These are phyloP conservation scores for Metschnikowia reukaufii DNA, from an alignment of 805 yeast species.

Conservation along the genomic window DNA sequence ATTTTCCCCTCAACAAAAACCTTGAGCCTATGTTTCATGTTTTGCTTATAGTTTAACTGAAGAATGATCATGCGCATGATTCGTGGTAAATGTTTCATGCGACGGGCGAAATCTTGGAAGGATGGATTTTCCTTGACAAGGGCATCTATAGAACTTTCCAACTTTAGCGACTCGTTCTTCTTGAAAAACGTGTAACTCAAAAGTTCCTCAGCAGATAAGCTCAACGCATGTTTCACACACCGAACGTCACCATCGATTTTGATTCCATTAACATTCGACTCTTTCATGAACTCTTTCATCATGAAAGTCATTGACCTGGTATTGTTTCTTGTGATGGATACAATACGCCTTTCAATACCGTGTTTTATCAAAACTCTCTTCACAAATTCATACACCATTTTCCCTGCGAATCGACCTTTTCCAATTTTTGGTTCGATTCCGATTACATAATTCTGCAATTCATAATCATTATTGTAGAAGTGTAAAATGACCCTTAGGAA, in stretches of 20 bases:
- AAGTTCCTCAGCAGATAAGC: neutral
- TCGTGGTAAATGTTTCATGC: conserved; percentile 1
- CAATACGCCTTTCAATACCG: conserved; percentile 6
- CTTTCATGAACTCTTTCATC: neutral
- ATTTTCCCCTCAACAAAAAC: neutral
- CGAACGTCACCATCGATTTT: conserved; percentile 3
- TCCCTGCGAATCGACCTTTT: neutral
- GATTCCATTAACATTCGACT: neutral
- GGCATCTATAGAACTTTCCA: neutral
- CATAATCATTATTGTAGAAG: conserved; percentile 1
- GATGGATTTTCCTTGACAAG: neutral
- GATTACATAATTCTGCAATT: conserved; percentile 1
- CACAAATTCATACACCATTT: neutral
- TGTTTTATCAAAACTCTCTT: conserved; percentile 1
- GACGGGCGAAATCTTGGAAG: neutral
- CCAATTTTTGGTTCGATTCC: conserved; percentile 1
- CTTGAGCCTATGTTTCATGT: neutral
- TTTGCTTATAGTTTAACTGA: neutral
- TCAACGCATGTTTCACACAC: conserved; percentile 5
- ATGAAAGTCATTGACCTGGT: conserved; percentile 1
- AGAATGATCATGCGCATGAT: conserved; percentile 3
- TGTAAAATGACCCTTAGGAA: conserved; percentile 5
- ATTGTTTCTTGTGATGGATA: conserved; percentile 2
- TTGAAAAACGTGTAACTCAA: conserved; percentile 5
- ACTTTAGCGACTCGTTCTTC: neutral